Evolutionary conservation across 305 asterid species (phyloP), one percentile per base, ranked within the genome.

Genomic region (Rubia peregrina): DNA sequence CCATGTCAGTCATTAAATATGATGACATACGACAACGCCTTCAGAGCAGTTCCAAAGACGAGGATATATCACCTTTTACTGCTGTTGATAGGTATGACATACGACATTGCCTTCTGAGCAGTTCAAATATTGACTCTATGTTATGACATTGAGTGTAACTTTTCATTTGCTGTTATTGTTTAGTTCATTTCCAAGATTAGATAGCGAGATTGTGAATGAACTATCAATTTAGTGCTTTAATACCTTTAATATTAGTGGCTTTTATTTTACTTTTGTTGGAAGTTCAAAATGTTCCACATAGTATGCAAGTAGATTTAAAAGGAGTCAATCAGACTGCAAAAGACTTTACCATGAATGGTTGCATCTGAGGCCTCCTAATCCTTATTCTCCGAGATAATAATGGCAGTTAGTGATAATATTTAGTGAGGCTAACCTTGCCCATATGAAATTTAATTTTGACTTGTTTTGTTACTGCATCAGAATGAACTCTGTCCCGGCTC

Each of bases 21-120:
- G 99, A 95, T 86, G 98, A 95, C 86, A 81, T 91, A 74, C 87
- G 83, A 72, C 84, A 84, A 61, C 95, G 97, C 61, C 98, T 95
- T 73, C 96, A 88, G 80, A 87, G 80, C 85, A 95, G 90, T 81
- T 85, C 96, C 38, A 95, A 95, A 85, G 98, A 95, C 84, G 99
- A 95, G 84, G 98, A 90, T 71, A 95, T 95, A 65, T 95, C 99
- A 71, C 99, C 99, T 9, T 94, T 94, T 81, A 85, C 92, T 16
- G 99, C 99, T 71, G 98, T 94, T 74, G 99, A 94, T 71, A 90
- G 88, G 99, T 94, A 90, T 62, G 95, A n/a, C 56, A 14, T 4
- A 5, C 21, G n/a, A n/a, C 56, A 49, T 3, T 14, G 40, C 8
- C 24, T 53, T 53, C 12, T 17, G 60, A 17, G 60, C 60, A 7